Conservation (phyloP, 345 rosid genomes). For the Anastatica hierochuntica region DNA sequence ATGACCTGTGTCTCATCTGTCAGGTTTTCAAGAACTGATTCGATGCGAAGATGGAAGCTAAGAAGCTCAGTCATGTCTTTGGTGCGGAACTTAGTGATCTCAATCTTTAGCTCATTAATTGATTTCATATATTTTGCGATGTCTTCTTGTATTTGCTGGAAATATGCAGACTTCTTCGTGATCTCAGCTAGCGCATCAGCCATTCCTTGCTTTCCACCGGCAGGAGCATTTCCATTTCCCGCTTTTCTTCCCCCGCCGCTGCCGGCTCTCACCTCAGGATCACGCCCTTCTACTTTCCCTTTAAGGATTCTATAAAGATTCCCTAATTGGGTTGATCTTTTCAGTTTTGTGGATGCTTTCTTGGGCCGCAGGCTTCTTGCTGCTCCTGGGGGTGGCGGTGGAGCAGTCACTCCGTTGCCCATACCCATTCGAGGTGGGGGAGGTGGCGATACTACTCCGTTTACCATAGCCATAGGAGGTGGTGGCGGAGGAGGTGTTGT, state of each 20-base stretch:
- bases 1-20: slow-evolving; percentile 90
- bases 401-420: slow-evolving; percentile 35
- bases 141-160: slow-evolving; percentile 82
- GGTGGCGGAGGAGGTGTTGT: slow-evolving; percentile 58
- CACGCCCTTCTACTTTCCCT: slow-evolving; percentile 67
- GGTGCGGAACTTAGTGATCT: slow-evolving; percentile 51
- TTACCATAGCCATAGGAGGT: slow-evolving; percentile 33
- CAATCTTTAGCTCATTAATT: slow-evolving; percentile 42
- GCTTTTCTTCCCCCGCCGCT: slow-evolving; percentile 31
- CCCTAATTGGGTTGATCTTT: slow-evolving; percentile 72
- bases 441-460: slow-evolving; percentile 46
- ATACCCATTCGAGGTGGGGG: slow-evolving; percentile 34
- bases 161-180: slow-evolving; percentile 89
- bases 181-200: slow-evolving; percentile 97
- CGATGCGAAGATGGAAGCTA: slow-evolving; percentile 62
- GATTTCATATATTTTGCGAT: slow-evolving; percentile 47
- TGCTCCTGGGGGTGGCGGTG: slow-evolving; percentile 62
- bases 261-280: slow-evolving; percentile 27
- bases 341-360: slow-evolving; percentile 62
- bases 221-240: slow-evolving; percentile 9
- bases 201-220: slow-evolving; percentile 81
- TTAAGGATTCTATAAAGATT: slow-evolving; percentile 61
- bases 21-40: slow-evolving; percentile 70
- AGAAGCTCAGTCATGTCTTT: slow-evolving; percentile 72
- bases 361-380: slow-evolving; percentile 52